Conservation (phyloP, 805 yeast genomes). For the Yamadazyma akitaensis region DNA sequence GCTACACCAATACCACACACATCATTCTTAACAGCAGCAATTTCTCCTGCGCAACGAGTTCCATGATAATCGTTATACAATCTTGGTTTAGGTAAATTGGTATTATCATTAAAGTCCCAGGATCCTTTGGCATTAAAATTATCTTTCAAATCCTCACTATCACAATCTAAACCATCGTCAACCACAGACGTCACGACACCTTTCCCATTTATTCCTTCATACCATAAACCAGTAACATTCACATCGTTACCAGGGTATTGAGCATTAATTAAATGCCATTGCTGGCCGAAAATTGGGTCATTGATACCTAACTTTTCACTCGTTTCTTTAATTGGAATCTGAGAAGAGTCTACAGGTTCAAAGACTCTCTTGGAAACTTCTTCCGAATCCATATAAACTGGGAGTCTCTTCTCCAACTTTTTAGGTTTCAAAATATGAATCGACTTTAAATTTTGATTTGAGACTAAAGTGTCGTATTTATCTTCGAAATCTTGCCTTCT, state of each 20-base stretch:
- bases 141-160: conserved; percentile 64
- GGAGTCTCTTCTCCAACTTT: conserved; percentile 52
- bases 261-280: conserved; percentile 91
- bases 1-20: conserved; percentile 98
- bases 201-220: conserved; percentile 71
- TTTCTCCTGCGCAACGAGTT: conserved; percentile 96
- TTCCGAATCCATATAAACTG: conserved; percentile 38
- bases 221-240: conserved; percentile 85
- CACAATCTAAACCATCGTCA: conserved; percentile 91
- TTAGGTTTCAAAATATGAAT: conserved; percentile 56
- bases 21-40: conserved; percentile 84
- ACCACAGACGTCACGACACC: conserved; percentile 85
- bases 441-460: conserved; percentile 36
- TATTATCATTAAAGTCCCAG: conserved; percentile 86
- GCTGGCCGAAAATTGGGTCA: conserved; percentile 81
- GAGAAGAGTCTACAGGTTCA: conserved; percentile 47
- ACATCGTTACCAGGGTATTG: conserved; percentile 76
- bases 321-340: conserved; percentile 44
- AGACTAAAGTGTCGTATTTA: conserved; percentile 23
- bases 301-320: conserved; percentile 54
- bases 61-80: conserved; percentile 88
- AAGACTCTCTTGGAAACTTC: conserved; percentile 1
- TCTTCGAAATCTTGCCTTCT: conserved; percentile 25
- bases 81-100: conserved; percentile 73
- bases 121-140: conserved; percentile 79